phyloP scores from a whole-genome alignment of 805 yeast genomes.

The Hanseniaspora guilliermondii region DNA sequence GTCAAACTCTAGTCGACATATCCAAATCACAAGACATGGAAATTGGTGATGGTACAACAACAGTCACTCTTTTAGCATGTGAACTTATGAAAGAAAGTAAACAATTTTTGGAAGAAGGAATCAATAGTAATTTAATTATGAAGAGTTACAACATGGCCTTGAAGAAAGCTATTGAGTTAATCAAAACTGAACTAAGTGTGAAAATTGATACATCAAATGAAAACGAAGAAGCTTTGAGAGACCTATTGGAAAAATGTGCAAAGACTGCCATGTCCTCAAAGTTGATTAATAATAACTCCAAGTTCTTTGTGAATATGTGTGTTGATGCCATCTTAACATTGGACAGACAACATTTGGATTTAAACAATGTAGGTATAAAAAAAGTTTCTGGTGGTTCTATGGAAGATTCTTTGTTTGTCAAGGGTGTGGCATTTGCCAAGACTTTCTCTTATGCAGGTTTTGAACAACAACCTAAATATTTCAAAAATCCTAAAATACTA shows the following conservation, averaged over 20 bases:
- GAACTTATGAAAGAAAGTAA: slow-evolving; percentile 87
- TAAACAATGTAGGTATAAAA: slow-evolving; percentile 82
- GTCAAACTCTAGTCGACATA: slow-evolving; percentile 85
- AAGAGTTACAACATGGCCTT: slow-evolving; percentile 82
- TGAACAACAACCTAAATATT: slow-evolving; percentile 92
- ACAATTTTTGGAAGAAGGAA: slow-evolving; percentile 87
- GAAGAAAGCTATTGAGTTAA: slow-evolving; percentile 56
- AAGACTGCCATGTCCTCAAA: slow-evolving; percentile 96
- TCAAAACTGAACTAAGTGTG: slow-evolving; percentile 57
- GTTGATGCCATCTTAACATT: slow-evolving; percentile 87
- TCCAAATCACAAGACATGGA: slow-evolving; percentile 95
- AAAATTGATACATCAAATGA: slow-evolving; percentile 44
- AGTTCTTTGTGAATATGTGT: slow-evolving; percentile 87
- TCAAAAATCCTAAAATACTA: slow-evolving; percentile 67
- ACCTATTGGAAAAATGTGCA: slow-evolving; percentile 80
- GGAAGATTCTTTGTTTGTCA: slow-evolving; percentile 79
- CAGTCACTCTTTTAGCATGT: slow-evolving; percentile 88
- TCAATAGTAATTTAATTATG: slow-evolving; percentile 76
- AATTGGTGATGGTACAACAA: slow-evolving; percentile 97
- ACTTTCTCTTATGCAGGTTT: slow-evolving; percentile 97
- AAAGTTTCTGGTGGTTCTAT: slow-evolving; percentile 92
- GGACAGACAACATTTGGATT: slow-evolving; percentile 78
- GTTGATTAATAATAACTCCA: slow-evolving; percentile 73
- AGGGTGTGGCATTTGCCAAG: slow-evolving; percentile 95
- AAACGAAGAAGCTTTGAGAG: slow-evolving; percentile 45